Evolutionary conservation across 75 land plant species (phyloP).

Genomic region (Sequoia sempervirens): DNA sequence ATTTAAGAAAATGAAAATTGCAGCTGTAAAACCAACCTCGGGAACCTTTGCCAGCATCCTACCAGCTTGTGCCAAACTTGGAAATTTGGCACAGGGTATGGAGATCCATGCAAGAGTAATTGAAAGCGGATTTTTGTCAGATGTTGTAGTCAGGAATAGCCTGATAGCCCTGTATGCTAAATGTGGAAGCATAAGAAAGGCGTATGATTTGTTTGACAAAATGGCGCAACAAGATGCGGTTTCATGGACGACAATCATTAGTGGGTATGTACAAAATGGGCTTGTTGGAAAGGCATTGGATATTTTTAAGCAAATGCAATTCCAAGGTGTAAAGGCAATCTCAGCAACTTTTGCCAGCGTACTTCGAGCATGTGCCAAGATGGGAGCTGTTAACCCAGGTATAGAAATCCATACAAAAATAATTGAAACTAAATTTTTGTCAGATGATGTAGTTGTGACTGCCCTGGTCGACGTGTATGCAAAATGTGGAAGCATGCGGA

Average conservation of each 20-base stretch:
- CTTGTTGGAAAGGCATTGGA: conserved; percentile 2
- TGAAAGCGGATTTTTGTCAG: too few species aligned
- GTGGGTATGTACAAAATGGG: not conserved
- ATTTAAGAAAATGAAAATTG: too few species aligned
- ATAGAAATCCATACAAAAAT: not conserved
- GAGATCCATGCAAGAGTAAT: too few species aligned
- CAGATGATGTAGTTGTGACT: not conserved
- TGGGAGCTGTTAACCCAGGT: not conserved
- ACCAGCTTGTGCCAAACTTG: too few species aligned
- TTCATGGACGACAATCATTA: conserved; percentile 3
- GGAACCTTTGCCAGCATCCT: too few species aligned
- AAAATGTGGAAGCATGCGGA: not conserved
- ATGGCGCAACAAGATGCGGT: not conserved
- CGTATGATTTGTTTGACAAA: not conserved
- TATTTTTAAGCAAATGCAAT: not conserved
- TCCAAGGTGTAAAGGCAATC: conserved; percentile 1
- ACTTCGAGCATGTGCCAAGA: not conserved
- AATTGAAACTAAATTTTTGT: not conserved
- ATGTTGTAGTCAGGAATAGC: too few species aligned
- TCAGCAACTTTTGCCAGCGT: conserved; percentile 10
- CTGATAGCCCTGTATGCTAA: not conserved
- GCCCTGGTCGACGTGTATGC: not conserved
- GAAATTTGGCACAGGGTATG: too few species aligned
- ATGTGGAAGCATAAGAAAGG: not conserved
- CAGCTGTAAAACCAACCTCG: too few species aligned